Conservation (phyloP, 129 eudicot genomes). For the Cynara cardunculus region DNA sequence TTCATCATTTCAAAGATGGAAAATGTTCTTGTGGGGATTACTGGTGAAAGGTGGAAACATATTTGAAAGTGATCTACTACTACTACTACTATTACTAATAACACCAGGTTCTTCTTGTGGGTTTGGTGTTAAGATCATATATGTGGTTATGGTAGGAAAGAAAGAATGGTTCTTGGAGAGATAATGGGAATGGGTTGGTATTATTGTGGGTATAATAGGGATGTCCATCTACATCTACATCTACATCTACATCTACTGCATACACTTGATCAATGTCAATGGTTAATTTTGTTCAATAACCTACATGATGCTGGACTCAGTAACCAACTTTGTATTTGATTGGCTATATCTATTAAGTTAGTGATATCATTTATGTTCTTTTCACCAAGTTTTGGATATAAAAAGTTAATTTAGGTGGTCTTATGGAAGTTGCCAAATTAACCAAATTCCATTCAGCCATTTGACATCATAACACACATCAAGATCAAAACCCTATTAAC, state of each 20-base stretch:
- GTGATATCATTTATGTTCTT: no score
- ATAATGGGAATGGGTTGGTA: background rate
- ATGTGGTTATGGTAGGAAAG: background rate
- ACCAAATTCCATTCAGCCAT: no score
- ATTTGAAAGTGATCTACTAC: background rate
- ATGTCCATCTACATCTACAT: background rate
- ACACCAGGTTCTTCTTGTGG: background rate
- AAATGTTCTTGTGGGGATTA: constrained; percentile 45
- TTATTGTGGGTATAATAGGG: constrained; percentile 8
- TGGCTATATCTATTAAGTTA: background rate
- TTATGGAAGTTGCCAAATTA: no score
- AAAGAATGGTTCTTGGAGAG: background rate
- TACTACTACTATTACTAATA: background rate
- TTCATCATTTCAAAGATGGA: constrained; percentile 42
- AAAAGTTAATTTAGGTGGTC: no score
- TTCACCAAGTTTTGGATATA: no score
- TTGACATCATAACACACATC: no score
- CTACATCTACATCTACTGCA: background rate
- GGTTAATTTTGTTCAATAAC: background rate
- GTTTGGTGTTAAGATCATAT: background rate
- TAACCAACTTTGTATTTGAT: background rate
- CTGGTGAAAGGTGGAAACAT: constrained; percentile 5
- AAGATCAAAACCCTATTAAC: background rate
- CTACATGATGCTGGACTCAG: background rate
- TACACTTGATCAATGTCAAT: background rate